Evolutionary conservation across 2,329 filamentous ascomycete genomes (phyloP).

Genomic region (Nectriaceae sp.): DNA sequence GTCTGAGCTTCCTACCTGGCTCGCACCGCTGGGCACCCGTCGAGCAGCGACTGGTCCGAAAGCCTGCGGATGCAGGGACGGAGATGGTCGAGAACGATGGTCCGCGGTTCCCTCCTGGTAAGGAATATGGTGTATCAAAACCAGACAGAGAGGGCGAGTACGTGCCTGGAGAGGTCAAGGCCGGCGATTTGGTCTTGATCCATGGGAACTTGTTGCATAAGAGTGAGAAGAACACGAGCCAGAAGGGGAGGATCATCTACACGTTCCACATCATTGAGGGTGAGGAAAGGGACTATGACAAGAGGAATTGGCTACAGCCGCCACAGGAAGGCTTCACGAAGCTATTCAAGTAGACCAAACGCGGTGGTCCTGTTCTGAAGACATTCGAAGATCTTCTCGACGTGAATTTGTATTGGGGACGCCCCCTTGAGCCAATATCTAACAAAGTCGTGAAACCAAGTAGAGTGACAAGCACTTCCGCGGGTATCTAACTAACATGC

Average conservation of each 20-base stretch:
- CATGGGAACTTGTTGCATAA: slow-evolving; percentile 96
- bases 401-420: slow-evolving; percentile 7
- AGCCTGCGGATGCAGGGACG: slow-evolving; percentile 55
- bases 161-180: slow-evolving; percentile 83
- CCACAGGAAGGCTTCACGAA: slow-evolving; percentile 77
- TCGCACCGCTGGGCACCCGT: slow-evolving; percentile 77
- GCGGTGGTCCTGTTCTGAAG: background rate
- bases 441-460: background rate
- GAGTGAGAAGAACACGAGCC: slow-evolving; percentile 88
- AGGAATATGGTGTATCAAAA: slow-evolving; percentile 48
- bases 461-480: slow-evolving; percentile 3
- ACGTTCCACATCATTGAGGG: slow-evolving; percentile 97
- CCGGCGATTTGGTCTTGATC: slow-evolving; percentile 87
- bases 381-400: slow-evolving; percentile 5
- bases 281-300: slow-evolving; percentile 72
- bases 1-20: slow-evolving; percentile 81
- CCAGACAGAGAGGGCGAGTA: slow-evolving; percentile 52
- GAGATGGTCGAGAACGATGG: slow-evolving; percentile 73
- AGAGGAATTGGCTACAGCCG: slow-evolving; percentile 91
- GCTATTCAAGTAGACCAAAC: slow-evolving; percentile 45
- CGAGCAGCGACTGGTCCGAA: slow-evolving; percentile 73
- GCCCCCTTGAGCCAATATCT: slow-evolving; percentile 1
- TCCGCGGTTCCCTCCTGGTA: slow-evolving; percentile 59
- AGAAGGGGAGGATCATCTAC: slow-evolving; percentile 89
- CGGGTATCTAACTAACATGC: slow-evolving; percentile 25